These are phyloP conservation scores for Candida silvatica DNA, from an alignment of 805 yeast genomes.

Conservation along the genomic window DNA sequence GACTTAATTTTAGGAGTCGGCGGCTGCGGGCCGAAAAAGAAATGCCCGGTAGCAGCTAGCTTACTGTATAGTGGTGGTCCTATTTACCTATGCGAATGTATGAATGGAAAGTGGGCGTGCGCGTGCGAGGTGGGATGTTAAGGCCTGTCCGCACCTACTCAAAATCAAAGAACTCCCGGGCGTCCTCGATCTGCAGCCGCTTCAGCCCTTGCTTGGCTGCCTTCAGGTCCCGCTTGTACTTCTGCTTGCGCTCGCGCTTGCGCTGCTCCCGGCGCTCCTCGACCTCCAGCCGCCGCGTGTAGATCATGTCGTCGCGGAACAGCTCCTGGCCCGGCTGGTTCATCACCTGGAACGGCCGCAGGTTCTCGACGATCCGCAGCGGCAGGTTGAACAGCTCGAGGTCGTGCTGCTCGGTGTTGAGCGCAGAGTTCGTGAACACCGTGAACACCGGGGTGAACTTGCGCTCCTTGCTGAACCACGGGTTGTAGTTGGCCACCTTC, in stretches of 20 bases:
- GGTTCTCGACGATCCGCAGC: slow-evolving; percentile 16
- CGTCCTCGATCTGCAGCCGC: slow-evolving; percentile 18
- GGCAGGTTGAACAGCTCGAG: slow-evolving; percentile 26
- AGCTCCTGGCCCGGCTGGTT: slow-evolving; percentile 23
- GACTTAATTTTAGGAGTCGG: too few species aligned
- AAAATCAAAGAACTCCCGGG: slow-evolving; percentile 25
- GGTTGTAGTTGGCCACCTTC: slow-evolving; percentile 16
- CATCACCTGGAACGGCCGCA: slow-evolving; percentile 14
- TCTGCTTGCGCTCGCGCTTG: slow-evolving; percentile 9
- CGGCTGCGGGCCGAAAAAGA: slow-evolving; percentile 5
- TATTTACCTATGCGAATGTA: too few species aligned
- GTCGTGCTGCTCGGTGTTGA: slow-evolving; percentile 26
- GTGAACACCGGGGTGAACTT: slow-evolving; percentile 21
- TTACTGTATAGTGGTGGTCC: too few species aligned
- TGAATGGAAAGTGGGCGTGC: too few species aligned
- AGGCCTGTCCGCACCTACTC: slow-evolving; percentile 9
- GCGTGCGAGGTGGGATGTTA: too few species aligned
- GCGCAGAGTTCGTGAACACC: slow-evolving; percentile 22
- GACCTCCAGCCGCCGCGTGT: slow-evolving; percentile 22
- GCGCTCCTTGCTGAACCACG: slow-evolving; percentile 18
- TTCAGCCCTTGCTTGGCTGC: slow-evolving; percentile 18
- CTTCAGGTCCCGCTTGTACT: slow-evolving; percentile 12
- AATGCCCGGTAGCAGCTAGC: too few species aligned
- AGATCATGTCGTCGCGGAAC: slow-evolving; percentile 24
- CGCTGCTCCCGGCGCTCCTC: slow-evolving; percentile 17